Base-by-base conservation (phyloP, 2,329 filamentous ascomycete species). In the Coniochaeta ligniaria region DNA sequence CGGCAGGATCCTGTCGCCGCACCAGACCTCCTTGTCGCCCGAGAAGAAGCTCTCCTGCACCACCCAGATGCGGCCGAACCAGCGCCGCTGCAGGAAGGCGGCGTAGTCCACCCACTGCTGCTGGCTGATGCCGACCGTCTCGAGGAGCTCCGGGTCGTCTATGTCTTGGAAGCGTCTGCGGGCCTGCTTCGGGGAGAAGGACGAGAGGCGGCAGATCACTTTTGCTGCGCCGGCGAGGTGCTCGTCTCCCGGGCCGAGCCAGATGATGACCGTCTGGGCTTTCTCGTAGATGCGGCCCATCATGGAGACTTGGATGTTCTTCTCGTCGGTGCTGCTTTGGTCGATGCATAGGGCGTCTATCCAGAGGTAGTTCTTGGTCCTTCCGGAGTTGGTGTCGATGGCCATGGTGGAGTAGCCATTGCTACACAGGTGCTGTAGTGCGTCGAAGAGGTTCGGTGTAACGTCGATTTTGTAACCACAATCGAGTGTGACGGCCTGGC, bases 331-430 rank as follows among this genome's bases (percentile, higher is more conserved):
- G n/a, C 60, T 50, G 14, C 28, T 33, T 43, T 67, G 65, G 58
- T 67, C 54, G 57, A 67, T 66, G 60, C 65, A 66, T 3, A 69
- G 35, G 14, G 67, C 75, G 64, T 79, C 76, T 20, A 73, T 59
- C 63, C 71, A 62, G 58, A 75, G 54, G 54, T 52, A 52, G 54
- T 56, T 56, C 31, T 38, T 56, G 54, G 22, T 11, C 22, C 47
- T 52, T 17, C 14, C 24, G 1, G 26, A 52, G n/a, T 52, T 12
- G 3, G 22, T 2, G 26, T 28, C 24, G 24, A 22, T 14, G 16
- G 24, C 17, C 14, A n/a, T 14, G 14, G 22, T 31, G 24, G 47
- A 52, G 12, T 52, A 52, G 28, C 47, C 47, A n/a, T 52, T 52
- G 26, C 47, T 31, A 9, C 24, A 28, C 2, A 52, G 24, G 16